Evolutionary conservation across 1,284 basidiomycete genomes (phyloP), one percentile per base, ranked within the genome.

Genomic region (Microbotryum silenes-acaulis): DNA sequence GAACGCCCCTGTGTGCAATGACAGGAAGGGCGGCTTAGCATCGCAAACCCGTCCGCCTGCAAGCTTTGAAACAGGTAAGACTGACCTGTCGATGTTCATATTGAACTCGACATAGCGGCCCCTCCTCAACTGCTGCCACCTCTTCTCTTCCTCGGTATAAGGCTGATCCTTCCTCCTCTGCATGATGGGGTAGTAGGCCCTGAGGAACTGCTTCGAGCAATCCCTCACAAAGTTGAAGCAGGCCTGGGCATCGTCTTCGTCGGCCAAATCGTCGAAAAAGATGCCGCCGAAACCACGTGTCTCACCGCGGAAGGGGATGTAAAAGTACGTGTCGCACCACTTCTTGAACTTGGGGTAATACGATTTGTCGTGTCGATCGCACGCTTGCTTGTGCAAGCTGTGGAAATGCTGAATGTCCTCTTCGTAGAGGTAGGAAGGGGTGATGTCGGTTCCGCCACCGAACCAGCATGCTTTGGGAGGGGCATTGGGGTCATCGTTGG

Each of bases 281-380:
- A 99, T 81, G 1, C 96, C 96, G 25, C 96, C 96, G 47, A 99
- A 78, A 4, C 96, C 96, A 27, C 94, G 84, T 1, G 84, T 78
- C 78, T 98, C 94, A 37, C 80, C 78, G n/a, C 94, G 85, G 74
- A 98, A 94, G n/a, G 88, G 81, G 71, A 97, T 86, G 77, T 80
- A 87, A 77, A 99, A 98, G 79, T 99, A 99, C 74, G 90, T 85
- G 78, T 98, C 96, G 79, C 94, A 97, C 91, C 92, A 97, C 70
- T 82, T 81, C 76, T 98, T 98, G 82, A 93, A 92, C 1, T 80
- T 77, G 5, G 83, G 82, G 77, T 91, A 91, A 63, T 94, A 82
- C 31, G 79, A 77, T 3, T 78, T 63, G 52, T 89, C 84, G 75
- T 92, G 85, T 48, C 78, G 75, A 71, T 88, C 87, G 74, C 90